A percentile compares a stretch with the other conserved stretches of the same genome.
These are phyloP conservation scores for Kodamaea hsintzibuensis DNA, from an alignment of 805 yeast species.

Conservation along the genomic window DNA sequence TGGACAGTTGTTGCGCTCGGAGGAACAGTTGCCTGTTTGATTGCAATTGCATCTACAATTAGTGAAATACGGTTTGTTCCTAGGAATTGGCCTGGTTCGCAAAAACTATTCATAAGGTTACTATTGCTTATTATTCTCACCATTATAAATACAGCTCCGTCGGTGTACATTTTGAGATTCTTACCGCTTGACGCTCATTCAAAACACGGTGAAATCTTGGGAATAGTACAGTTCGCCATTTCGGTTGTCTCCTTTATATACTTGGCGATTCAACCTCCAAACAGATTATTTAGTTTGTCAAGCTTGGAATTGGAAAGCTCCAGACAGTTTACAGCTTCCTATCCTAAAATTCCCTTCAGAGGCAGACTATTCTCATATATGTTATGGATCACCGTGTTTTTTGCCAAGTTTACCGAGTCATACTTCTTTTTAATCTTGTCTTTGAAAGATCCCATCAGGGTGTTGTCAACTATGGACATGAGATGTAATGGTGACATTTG, in stretches of 20 bases:
- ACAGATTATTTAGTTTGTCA: constrained; percentile 17
- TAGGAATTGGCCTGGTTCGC: constrained; percentile 24
- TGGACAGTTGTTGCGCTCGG: constrained; percentile 48
- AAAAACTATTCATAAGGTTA: constrained; percentile 17
- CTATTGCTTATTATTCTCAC: constrained; percentile 16
- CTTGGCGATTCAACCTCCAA: constrained; percentile 29
- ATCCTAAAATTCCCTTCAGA: constrained; percentile 24
- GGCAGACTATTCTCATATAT: constrained; percentile 25
- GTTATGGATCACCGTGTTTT: constrained; percentile 33
- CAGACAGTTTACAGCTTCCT: constrained; percentile 21
- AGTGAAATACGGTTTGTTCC: constrained; percentile 29
- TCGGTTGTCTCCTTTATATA: constrained; percentile 31
- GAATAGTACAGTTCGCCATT: constrained; percentile 27
- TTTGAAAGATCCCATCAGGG: constrained; percentile 34
- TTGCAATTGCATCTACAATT: constrained; percentile 27
- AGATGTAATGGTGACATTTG: constrained; percentile 27
- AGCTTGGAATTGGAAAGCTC: constrained; percentile 9
- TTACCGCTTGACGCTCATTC: constrained; percentile 26
- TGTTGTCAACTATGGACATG: constrained; percentile 27
- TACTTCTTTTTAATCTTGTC: constrained; percentile 38
- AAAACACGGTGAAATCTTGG: constrained; percentile 22
- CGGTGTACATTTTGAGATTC: constrained; percentile 30
- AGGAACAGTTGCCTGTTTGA: constrained; percentile 40
- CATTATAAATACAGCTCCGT: constrained; percentile 26
- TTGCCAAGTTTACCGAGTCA: constrained; percentile 36